These are phyloP conservation scores for Drechslerella dactyloides DNA, from an alignment of 2,329 filamentous ascomycete species.

Conservation along the genomic window DNA sequence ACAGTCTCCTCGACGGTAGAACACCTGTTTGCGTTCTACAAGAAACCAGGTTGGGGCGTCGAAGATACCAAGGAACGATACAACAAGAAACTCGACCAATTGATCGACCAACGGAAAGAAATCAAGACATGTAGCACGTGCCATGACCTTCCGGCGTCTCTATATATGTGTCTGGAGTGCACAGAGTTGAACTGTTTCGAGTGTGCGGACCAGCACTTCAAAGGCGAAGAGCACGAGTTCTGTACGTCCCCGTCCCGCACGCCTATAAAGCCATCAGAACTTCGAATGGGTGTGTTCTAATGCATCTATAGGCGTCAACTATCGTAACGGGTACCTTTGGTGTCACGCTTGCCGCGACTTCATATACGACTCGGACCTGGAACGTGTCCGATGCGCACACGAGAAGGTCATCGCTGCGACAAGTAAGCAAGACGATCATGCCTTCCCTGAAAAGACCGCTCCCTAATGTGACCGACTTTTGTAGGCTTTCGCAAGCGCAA, in stretches of 20 bases:
- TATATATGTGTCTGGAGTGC: constrained; percentile 54
- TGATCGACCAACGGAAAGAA: constrained; percentile 40
- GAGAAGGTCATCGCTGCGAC: constrained; percentile 68
- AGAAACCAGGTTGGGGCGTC: constrained; percentile 42
- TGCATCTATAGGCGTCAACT: constrained; percentile 64
- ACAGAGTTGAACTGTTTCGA: constrained; percentile 52
- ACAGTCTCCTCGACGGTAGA: constrained; percentile 10
- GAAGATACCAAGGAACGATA: constrained; percentile 47
- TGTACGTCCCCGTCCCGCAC: constrained; percentile 34
- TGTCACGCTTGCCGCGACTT: constrained; percentile 83
- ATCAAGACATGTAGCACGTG: constrained; percentile 39
- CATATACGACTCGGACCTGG: constrained; percentile 80
- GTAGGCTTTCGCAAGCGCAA: constrained; percentile 29
- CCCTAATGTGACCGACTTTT: neutral
- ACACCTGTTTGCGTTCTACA: constrained; percentile 43
- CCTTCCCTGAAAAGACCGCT: neutral
- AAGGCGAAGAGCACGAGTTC: constrained; percentile 51
- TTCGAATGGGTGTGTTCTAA: neutral
- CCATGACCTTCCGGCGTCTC: constrained; percentile 32
- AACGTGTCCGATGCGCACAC: constrained; percentile 69
- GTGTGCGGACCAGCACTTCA: constrained; percentile 53
- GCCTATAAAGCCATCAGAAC: neutral
- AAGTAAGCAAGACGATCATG: constrained; percentile 69
- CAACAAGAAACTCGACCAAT: constrained; percentile 46
- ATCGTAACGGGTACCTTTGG: constrained; percentile 72